Evolutionary conservation across 2,329 filamentous ascomycete genomes (phyloP).

Genomic region (Botryotinia narcissicola): DNA sequence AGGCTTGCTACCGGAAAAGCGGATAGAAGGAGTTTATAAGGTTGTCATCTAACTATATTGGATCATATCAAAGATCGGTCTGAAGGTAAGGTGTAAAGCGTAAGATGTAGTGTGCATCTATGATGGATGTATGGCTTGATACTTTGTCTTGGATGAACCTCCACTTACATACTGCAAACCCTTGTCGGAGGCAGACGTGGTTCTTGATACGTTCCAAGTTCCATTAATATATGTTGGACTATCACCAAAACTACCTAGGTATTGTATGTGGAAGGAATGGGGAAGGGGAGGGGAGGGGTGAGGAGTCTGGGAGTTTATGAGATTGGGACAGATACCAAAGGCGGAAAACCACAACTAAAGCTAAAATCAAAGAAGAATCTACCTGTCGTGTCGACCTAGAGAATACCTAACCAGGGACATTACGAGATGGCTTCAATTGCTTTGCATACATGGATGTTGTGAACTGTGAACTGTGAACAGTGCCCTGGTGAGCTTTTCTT

Average conservation of each 20-base stretch:
- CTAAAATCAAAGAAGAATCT: neutral
- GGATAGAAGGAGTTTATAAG: neutral
- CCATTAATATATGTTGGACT: neutral
- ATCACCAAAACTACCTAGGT: neutral
- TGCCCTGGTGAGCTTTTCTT: neutral
- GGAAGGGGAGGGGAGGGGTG: neutral
- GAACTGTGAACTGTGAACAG: neutral
- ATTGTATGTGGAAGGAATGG: neutral
- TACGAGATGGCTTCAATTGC: neutral
- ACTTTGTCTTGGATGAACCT: neutral
- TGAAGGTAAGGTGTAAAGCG: neutral
- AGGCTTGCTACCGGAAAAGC: neutral
- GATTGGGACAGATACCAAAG: neutral
- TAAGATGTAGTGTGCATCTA: neutral
- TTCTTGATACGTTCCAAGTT: neutral
- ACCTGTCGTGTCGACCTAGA: neutral
- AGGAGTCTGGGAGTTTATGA: neutral
- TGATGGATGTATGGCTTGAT: neutral
- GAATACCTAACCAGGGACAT: neutral
- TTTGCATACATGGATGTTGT: neutral
- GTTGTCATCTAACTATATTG: neutral
- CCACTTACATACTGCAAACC: neutral
- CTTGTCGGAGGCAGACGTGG: neutral
- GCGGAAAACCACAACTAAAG: neutral
- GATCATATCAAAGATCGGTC: constrained; percentile 1